phyloP scores from a whole-genome alignment of 139 green algal genomes.

The Klebsormidium nitens region DNA sequence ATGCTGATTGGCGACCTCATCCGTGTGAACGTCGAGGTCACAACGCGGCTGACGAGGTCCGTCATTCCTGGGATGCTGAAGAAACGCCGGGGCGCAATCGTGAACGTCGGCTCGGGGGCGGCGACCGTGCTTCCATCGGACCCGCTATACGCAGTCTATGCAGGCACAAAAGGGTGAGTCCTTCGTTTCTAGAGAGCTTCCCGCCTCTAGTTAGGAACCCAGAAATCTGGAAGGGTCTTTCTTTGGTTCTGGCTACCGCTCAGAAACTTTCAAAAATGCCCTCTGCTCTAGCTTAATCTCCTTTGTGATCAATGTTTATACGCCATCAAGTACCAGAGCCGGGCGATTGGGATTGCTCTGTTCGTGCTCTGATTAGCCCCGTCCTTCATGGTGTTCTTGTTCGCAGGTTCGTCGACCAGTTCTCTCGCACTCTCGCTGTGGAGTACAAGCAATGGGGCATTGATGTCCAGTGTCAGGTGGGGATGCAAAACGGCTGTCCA shows the following conservation, averaged over 20 bases:
- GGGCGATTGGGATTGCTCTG: no score
- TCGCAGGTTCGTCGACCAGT: constrained; percentile 50
- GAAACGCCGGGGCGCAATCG: constrained; percentile 54
- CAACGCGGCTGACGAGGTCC: constrained; percentile 49
- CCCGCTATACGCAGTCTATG: constrained; percentile 69
- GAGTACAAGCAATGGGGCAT: constrained; percentile 56
- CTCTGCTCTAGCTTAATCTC: no score
- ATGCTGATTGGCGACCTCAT: constrained; percentile 52
- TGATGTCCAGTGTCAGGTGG: constrained; percentile 53
- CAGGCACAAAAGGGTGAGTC: constrained; percentile 62
- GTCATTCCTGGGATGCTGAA: constrained; percentile 71
- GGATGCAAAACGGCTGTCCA: no score
- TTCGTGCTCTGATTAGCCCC: background rate
- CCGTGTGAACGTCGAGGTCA: constrained; percentile 33
- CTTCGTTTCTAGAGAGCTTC: no score
- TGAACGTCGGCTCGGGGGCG: constrained; percentile 68
- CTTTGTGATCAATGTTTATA: no score
- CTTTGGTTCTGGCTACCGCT: no score
- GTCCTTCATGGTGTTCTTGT: background rate
- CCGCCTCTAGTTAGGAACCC: no score
- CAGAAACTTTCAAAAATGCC: no score
- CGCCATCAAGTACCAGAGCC: no score
- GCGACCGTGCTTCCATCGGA: constrained; percentile 59
- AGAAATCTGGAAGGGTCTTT: no score
- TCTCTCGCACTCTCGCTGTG: constrained; percentile 50